These are phyloP conservation scores for Luffa aegyptiaca DNA, from an alignment of 306 rosid genomes.

Conservation along the genomic window DNA sequence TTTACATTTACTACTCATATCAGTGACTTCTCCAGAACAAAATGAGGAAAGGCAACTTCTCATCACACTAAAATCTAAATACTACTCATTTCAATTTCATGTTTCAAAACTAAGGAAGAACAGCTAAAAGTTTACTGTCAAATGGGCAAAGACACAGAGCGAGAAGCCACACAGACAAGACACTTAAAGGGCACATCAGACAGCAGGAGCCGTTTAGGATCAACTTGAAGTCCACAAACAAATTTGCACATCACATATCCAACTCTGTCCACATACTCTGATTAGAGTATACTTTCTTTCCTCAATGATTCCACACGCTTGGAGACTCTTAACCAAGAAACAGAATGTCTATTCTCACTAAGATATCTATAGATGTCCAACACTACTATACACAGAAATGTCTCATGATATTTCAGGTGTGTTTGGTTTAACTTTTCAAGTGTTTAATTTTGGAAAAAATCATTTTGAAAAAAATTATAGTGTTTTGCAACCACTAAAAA, in stretches of 20 bases:
- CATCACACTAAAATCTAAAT: not conserved
- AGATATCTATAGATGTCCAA: not conserved
- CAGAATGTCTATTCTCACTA: not conserved
- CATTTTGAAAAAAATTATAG: no score
- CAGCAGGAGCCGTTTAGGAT: not conserved
- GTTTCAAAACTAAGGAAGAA: not conserved
- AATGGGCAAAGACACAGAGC: not conserved
- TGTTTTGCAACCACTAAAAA: no score
- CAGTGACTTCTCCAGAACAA: not conserved
- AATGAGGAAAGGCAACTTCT: not conserved
- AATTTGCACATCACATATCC: not conserved
- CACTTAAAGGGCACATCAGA: not conserved
- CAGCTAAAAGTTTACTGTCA: not conserved
- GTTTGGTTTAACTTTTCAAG: no score
- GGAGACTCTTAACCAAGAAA: not conserved
- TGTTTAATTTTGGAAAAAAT: no score
- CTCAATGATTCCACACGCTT: not conserved
- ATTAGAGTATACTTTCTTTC: not conserved
- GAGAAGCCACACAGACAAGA: not conserved
- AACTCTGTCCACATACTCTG: not conserved
- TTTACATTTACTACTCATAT: not conserved
- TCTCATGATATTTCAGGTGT: not conserved
- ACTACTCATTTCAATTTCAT: not conserved
- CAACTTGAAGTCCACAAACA: not conserved
- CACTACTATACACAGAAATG: not conserved